Evolutionary conservation across 345 rosid species (phyloP).

Genomic region (Eucalyptus victrix): DNA sequence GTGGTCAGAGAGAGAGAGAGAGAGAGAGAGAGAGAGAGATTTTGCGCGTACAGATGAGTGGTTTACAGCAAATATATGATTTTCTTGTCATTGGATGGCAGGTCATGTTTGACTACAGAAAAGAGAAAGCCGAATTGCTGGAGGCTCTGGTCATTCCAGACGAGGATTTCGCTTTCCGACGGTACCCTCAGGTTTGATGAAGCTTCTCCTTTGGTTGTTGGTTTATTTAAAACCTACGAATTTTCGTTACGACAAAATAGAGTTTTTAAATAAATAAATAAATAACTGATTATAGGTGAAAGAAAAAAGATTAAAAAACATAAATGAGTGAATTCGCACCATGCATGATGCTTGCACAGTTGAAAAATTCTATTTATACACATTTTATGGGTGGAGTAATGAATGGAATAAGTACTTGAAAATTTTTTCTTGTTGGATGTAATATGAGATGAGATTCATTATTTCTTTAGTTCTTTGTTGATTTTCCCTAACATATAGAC

Average conservation of each 20-base stretch:
- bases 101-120: slow-evolving; percentile 2
- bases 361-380: no score
- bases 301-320: no score
- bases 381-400: no score
- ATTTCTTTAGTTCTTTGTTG: no score
- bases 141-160: slow-evolving; percentile 14
- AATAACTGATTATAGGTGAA: no score
- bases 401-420: background rate
- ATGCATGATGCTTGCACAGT: no score
- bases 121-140: slow-evolving; percentile 19
- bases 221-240: background rate
- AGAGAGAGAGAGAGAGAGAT: no score
- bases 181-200: slow-evolving; percentile 2
- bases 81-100: background rate
- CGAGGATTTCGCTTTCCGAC: background rate
- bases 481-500: background rate
- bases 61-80: background rate
- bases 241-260: background rate
- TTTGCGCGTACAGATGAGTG: background rate
- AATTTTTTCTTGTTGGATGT: background rate
- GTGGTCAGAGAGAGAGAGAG: no score
- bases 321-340: no score
- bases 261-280: no score
- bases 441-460: background rate
- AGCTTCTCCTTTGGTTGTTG: background rate